Evolutionary conservation across 352 stramenopile genomes (phyloP).

Genomic region (Globisporangium lucens): DNA sequence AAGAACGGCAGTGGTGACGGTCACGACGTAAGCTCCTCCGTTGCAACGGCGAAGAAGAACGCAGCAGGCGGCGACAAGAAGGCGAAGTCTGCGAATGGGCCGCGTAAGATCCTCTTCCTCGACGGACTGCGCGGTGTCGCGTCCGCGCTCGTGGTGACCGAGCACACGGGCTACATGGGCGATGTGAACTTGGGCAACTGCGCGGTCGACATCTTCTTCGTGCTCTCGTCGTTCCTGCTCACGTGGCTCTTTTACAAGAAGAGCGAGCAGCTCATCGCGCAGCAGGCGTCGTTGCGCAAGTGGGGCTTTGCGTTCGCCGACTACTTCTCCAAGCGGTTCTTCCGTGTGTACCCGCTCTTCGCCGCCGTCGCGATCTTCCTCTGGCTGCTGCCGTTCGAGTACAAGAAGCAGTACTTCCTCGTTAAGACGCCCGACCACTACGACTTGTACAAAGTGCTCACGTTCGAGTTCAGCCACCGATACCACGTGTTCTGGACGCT

Average conservation of each 20-base stretch:
- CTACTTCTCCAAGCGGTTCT: conserved; percentile 49
- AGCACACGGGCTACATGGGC: conserved; percentile 20
- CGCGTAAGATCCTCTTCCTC: conserved; percentile 16
- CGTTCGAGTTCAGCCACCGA: conserved; percentile 21
- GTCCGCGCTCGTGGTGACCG: conserved; percentile 17
- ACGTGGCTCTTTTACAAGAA: conserved; percentile 22
- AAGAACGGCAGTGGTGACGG: no score
- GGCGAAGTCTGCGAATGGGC: not conserved
- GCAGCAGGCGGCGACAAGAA: not conserved
- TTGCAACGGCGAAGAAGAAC: not conserved
- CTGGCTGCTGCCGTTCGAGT: conserved; percentile 26
- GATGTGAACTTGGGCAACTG: conserved; percentile 13
- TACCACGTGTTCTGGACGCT: conserved; percentile 53
- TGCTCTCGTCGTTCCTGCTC: no score
- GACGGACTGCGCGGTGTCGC: conserved; percentile 17
- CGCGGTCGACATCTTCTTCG: no score
- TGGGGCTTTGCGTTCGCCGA: conserved; percentile 22
- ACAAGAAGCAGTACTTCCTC: conserved; percentile 27
- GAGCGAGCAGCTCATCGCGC: conserved; percentile 14
- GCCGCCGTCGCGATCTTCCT: conserved; percentile 28
- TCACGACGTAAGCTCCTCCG: no score
- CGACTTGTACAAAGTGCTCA: conserved; percentile 31
- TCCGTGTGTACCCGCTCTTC: conserved; percentile 56
- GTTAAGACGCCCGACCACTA: conserved; percentile 22
- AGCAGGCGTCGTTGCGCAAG: conserved; percentile 12